phyloP scores from a whole-genome alignment of 495 filamentous ascomycete genomes.

The Opeltia flavorubescens region DNA sequence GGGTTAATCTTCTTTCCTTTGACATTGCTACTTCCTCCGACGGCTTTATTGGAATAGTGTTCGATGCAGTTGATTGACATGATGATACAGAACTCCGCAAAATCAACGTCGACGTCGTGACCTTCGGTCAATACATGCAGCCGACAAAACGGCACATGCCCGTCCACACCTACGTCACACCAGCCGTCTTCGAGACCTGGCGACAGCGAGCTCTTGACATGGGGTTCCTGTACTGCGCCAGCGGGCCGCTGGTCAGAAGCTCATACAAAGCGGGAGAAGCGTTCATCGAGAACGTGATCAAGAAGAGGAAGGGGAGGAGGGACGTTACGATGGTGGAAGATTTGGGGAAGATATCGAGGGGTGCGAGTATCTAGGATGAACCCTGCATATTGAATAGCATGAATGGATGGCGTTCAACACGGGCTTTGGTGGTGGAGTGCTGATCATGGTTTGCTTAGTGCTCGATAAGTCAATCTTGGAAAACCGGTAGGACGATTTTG shows the following conservation, averaged over 20 bases:
- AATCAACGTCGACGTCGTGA: slow-evolving; percentile 80
- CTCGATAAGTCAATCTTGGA: too few relatives aligned
- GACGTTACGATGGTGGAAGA: not conserved
- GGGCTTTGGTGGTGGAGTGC: too few relatives aligned
- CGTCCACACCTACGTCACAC: slow-evolving; percentile 86
- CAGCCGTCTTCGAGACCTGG: slow-evolving; percentile 83
- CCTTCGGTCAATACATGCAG: slow-evolving; percentile 98
- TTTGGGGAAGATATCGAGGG: not conserved
- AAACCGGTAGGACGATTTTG: too few relatives aligned
- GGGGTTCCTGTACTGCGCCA: slow-evolving; percentile 94
- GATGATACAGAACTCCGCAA: slow-evolving; percentile 63
- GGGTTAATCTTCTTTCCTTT: slow-evolving; percentile 8
- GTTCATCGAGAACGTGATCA: slow-evolving; percentile 95
- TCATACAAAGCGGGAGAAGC: slow-evolving; percentile 97
- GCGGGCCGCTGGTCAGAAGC: slow-evolving; percentile 79
- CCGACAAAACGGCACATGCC: slow-evolving; percentile 96
- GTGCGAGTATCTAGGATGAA: not conserved
- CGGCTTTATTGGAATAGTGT: not conserved
- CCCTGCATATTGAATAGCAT: too few relatives aligned
- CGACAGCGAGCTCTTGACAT: slow-evolving; percentile 76
- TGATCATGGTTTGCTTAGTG: too few relatives aligned
- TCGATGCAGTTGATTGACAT: slow-evolving; percentile 9
- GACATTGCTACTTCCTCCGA: not conserved
- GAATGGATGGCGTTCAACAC: too few relatives aligned
- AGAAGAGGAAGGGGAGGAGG: slow-evolving; percentile 44